Evolutionary conservation across 1,139 yeast species (phyloP).

Genomic region (Scheffersomyces illinoinensis): DNA sequence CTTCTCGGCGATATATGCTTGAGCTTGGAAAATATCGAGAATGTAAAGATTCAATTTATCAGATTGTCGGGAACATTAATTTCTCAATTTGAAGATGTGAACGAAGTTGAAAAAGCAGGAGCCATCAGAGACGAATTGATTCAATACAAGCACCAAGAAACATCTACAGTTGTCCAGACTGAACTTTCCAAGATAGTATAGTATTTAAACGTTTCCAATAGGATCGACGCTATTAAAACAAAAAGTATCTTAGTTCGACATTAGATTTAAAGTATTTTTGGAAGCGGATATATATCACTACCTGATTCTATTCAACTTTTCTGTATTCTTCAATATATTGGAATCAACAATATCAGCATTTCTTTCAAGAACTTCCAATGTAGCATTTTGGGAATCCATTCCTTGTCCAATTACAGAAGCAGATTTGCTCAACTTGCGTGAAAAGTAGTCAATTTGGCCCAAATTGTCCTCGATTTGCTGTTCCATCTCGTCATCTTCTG

Average conservation of each 20-base stretch:
- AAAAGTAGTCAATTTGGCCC: slow-evolving; percentile 51
- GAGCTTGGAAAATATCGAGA: slow-evolving; percentile 54
- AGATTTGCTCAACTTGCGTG: slow-evolving; percentile 42
- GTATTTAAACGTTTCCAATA: not conserved
- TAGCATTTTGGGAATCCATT: slow-evolving; percentile 50
- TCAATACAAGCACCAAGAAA: slow-evolving; percentile 14
- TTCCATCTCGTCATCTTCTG: slow-evolving; percentile 61
- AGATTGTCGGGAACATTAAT: slow-evolving; percentile 28
- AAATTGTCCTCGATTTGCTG: slow-evolving; percentile 54
- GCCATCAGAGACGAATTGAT: slow-evolving; percentile 22
- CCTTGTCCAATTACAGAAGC: slow-evolving; percentile 50
- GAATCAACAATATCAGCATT: slow-evolving; percentile 58
- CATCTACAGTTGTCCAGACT: slow-evolving; percentile 31
- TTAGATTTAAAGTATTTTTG: not conserved
- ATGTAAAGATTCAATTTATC: slow-evolving; percentile 55
- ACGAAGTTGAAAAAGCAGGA: slow-evolving; percentile 13
- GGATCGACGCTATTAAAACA: not conserved
- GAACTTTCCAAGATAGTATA: slow-evolving; percentile 18
- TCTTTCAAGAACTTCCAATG: slow-evolving; percentile 52
- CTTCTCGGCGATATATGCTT: slow-evolving; percentile 33
- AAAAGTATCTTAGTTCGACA: not conserved
- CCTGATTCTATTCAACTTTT: slow-evolving; percentile 46
- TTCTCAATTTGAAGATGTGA: slow-evolving; percentile 13
- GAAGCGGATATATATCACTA: slow-evolving; percentile 7
- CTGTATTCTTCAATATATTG: slow-evolving; percentile 51